Evolutionary conservation across 176 grass and related monocot genomes (phyloP).

Genomic region (Bolboschoenus planiculmis): DNA sequence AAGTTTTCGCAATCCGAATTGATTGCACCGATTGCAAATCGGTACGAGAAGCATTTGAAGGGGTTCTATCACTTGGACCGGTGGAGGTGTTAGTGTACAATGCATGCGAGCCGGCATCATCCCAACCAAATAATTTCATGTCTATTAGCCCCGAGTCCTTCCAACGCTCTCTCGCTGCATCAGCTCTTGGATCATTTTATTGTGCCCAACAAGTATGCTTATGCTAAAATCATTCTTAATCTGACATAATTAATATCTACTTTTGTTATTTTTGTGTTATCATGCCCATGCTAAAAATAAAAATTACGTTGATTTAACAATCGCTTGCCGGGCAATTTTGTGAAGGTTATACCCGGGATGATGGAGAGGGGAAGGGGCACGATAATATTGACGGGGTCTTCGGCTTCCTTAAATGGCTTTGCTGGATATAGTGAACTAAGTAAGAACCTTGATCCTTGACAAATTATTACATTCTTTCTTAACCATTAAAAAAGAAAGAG

Average conservation of each 20-base stretch:
- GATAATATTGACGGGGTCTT: constrained; percentile 80
- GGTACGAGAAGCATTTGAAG: constrained; percentile 91
- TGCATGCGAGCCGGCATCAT: constrained; percentile 36
- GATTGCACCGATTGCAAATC: constrained; percentile 79
- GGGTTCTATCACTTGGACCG: constrained; percentile 72
- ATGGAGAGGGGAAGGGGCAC: constrained; percentile 77
- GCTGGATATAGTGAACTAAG: constrained; percentile 56
- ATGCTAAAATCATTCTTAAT: not conserved
- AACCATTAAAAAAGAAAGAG: no score
- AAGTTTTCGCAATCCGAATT: constrained; percentile 83
- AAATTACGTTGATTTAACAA: not conserved
- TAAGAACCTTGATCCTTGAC: constrained; percentile 21
- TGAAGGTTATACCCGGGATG: constrained; percentile 80
- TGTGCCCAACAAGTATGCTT: constrained; percentile 65
- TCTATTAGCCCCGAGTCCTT: constrained; percentile 47
- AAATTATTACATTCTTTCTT: not conserved
- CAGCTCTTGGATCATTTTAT: constrained; percentile 65
- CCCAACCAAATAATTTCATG: constrained; percentile 42
- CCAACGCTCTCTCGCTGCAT: constrained; percentile 52
- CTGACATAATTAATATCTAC: not conserved
- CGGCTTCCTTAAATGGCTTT: constrained; percentile 53
- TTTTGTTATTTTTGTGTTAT: not conserved
- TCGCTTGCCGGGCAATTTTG: not conserved
- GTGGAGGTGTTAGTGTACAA: constrained; percentile 93
- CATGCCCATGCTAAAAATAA: not conserved